Base-by-base conservation (phyloP, 1,284 basidiomycete genomes). In the Apiotrichum montevideense region DNA sequence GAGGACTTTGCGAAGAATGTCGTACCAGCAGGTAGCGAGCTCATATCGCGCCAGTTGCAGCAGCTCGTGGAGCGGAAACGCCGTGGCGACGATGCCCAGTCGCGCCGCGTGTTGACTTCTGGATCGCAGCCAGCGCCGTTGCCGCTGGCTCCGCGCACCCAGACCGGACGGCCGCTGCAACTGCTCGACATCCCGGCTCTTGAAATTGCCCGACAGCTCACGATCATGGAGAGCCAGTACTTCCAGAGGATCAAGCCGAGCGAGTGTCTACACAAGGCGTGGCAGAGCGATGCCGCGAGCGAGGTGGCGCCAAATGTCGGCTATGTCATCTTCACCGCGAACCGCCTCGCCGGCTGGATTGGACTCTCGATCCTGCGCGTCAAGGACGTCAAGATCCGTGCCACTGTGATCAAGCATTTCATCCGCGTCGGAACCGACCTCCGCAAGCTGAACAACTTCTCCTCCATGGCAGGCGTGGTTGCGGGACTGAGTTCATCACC, bases 401-500 rank as follows among this genome's bases (percentile, higher is more conserved):
- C 90, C 6, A 76, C 78, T 15, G 77, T 87, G 39, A 84, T 98
- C 64, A 96, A 94, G 74, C 87, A 94, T 58, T 87, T 96, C 63
- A 92, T 98, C 66, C 81, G 81, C 57, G 83, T 94, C 51, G 94
- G 93, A 46, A 89, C 94, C 66, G 94, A 95, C 63, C 51, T 93
- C 75, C 87, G 89, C 48, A 76, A 79, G 7, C 77, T 98, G 65
- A 91, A 97, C 74, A 99, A 98, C 76, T 98, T 92, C 76, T 94
- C 93, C n/a, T 89, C 87, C 14, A 92, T 98, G 87, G 91, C 94
- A 63, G 91, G 92, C 41, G 89, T 98, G 57, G 86, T 94, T 21
- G 95, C 94, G 11, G 96, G 93, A 2, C 80, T 98, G 46, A 95
- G 95, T 64, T 90, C 90, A 1, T 88, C 95, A 6, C 90, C 93